phyloP scores from a whole-genome alignment of 2,329 filamentous ascomycete species.

The Meredithiella fracta region DNA sequence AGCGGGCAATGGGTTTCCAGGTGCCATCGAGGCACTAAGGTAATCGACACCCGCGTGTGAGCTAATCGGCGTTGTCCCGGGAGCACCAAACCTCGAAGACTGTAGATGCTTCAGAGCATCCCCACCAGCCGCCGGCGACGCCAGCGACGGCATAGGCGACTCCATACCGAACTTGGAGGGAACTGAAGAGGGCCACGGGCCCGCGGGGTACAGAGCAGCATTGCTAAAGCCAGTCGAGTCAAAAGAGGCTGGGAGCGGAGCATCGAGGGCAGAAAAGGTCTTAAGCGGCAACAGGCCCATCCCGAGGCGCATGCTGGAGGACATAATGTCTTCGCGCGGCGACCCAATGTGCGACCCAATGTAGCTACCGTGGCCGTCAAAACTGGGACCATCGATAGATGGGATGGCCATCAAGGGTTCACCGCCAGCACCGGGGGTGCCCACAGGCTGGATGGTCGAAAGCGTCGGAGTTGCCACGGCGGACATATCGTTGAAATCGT shows the following conservation, averaged over 20 bases:
- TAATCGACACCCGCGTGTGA: conserved; percentile 35
- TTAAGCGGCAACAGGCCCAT: conserved; percentile 55
- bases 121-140: conserved; percentile 31
- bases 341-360: conserved; percentile 72
- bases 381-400: conserved; percentile 38
- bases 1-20: conserved; percentile 30
- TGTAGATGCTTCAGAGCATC: conserved; percentile 46
- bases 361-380: conserved; percentile 37
- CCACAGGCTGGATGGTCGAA: conserved; percentile 20
- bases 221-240: conserved; percentile 92
- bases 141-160: conserved; percentile 54
- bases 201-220: conserved; percentile 60
- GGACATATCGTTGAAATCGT: conserved; percentile 26
- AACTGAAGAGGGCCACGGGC: conserved; percentile 80
- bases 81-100: conserved; percentile 50
- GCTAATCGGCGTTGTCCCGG: conserved; percentile 16
- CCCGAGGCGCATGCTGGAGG: conserved; percentile 25
- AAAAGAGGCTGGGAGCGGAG: conserved; percentile 82
- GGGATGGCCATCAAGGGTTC: conserved; percentile 24
- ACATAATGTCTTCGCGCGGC: conserved; percentile 49
- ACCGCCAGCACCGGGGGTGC: conserved; percentile 16
- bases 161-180: conserved; percentile 84
- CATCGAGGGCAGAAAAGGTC: conserved; percentile 79
- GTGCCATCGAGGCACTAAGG: conserved; percentile 27
- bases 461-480: not conserved